Evolutionary conservation across 2,329 filamentous ascomycete species (phyloP).

Genomic region (Paraconiothyrium brasiliense): DNA sequence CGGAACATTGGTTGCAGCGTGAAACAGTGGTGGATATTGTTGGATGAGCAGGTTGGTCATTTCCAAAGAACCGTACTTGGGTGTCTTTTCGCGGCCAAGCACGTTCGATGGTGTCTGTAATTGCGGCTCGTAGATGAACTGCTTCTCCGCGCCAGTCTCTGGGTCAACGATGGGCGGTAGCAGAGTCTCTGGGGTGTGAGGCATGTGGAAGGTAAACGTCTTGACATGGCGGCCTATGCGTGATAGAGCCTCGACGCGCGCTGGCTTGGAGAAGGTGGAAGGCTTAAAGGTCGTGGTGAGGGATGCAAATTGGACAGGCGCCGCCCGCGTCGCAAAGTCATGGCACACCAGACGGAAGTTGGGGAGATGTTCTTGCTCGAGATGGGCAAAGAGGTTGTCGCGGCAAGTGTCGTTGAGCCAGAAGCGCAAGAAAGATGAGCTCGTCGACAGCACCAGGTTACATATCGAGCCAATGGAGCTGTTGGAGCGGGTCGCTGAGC

Average conservation of each 20-base stretch:
- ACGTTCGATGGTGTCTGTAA: constrained; percentile 65
- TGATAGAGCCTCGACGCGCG: constrained; percentile 76
- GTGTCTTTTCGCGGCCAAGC: constrained; percentile 65
- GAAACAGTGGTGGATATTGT: constrained; percentile 89
- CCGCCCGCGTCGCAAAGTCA: constrained; percentile 75
- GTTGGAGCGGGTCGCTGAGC: constrained; percentile 54
- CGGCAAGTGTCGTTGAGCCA: constrained; percentile 60
- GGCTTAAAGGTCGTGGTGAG: constrained; percentile 76
- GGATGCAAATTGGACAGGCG: constrained; percentile 74
- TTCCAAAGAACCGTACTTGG: constrained; percentile 82
- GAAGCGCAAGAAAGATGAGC: constrained; percentile 59
- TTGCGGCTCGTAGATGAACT: constrained; percentile 83
- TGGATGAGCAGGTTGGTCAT: constrained; percentile 83
- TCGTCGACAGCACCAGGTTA: constrained; percentile 59
- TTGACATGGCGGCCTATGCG: constrained; percentile 82
- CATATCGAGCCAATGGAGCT: constrained; percentile 59
- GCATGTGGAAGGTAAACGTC: constrained; percentile 78
- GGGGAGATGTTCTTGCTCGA: constrained; percentile 54
- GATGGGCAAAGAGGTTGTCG: constrained; percentile 53
- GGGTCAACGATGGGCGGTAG: constrained; percentile 86
- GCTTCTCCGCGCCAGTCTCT: constrained; percentile 77
- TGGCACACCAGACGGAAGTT: constrained; percentile 72
- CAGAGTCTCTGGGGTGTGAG: constrained; percentile 81
- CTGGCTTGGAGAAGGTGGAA: constrained; percentile 78
- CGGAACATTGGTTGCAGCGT: constrained; percentile 86